phyloP scores from a whole-genome alignment of 768 basidiomycete species.

The Termitomyces sp. region DNA sequence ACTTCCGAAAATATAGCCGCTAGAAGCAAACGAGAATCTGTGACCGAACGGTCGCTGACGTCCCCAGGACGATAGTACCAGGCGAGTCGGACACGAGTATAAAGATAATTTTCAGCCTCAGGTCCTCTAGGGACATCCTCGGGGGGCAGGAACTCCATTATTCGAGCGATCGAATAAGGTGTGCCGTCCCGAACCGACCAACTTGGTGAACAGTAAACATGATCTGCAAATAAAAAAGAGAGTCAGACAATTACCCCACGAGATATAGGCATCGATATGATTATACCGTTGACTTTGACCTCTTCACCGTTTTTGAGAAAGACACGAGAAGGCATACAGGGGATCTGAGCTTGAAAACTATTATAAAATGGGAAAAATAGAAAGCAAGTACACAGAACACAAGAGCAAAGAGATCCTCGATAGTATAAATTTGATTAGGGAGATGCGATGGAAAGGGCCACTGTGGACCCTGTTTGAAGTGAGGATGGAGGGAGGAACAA shows the following conservation, averaged over 20 bases:
- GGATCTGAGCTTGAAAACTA: constrained; percentile 29
- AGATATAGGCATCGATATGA: constrained; percentile 18
- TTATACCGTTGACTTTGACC: constrained; percentile 83
- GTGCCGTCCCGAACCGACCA: constrained; percentile 93
- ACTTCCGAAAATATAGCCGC: constrained; percentile 97
- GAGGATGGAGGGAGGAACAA: constrained; percentile 35
- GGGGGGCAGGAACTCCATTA: constrained; percentile 94
- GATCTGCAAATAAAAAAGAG: constrained; percentile 68
- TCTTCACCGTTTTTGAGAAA: constrained; percentile 80
- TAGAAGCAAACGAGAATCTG: constrained; percentile 88
- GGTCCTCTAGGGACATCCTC: constrained; percentile 65
- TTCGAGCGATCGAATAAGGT: constrained; percentile 92
- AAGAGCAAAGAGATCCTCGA: constrained; percentile 18
- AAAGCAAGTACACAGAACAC: constrained; percentile 18
- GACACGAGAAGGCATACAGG: constrained; percentile 43
- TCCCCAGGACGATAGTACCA: constrained; percentile 98
- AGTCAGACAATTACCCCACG: constrained; percentile 13
- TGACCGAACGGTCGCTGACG: constrained; percentile 87
- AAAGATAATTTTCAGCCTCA: constrained; percentile 63
- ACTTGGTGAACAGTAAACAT: constrained; percentile 94
- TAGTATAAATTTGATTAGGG: constrained; percentile 16
- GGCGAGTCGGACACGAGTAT: constrained; percentile 84
- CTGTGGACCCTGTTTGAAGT: constrained; percentile 25
- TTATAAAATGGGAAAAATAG: constrained; percentile 28
- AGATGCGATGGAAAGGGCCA: constrained; percentile 17